phyloP scores from a whole-genome alignment of 352 stramenopile species.

The Plasmopara viticola region DNA sequence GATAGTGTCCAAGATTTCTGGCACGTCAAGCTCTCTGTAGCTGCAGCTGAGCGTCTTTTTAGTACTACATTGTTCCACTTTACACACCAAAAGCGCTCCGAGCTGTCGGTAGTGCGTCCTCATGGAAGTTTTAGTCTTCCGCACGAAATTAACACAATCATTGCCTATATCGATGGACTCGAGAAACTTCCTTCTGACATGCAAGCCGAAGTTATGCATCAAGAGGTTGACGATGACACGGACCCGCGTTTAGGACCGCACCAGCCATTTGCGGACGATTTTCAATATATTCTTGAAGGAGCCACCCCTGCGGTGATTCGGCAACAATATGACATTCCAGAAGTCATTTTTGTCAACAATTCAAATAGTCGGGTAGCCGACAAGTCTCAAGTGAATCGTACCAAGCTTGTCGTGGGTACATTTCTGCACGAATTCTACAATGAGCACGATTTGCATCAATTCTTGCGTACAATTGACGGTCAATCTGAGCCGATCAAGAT shows the following conservation, averaged over 20 bases:
- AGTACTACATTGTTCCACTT: slow-evolving; percentile 50
- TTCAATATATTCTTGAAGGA: slow-evolving; percentile 14
- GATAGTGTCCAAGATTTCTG: slow-evolving; percentile 40
- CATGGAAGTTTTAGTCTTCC: slow-evolving; percentile 34
- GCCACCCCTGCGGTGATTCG: slow-evolving; percentile 44
- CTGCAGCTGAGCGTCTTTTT: slow-evolving; percentile 45
- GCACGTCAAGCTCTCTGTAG: slow-evolving; percentile 33
- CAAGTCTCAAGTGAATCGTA: slow-evolving; percentile 15
- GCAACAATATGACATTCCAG: slow-evolving; percentile 53
- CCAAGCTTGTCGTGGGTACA: slow-evolving; percentile 56
- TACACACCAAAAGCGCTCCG: slow-evolving; percentile 16
- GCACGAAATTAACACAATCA: slow-evolving; percentile 23
- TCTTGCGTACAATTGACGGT: slow-evolving; percentile 24
- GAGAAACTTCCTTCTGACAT: slow-evolving; percentile 67
- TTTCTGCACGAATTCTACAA: slow-evolving; percentile 71
- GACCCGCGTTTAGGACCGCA: slow-evolving; percentile 35
- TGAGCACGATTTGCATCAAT: slow-evolving; percentile 44
- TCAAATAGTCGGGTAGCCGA: slow-evolving; percentile 5
- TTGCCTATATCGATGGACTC: slow-evolving; percentile 61
- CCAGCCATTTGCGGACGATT: slow-evolving; percentile 10
- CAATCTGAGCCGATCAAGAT: slow-evolving; percentile 8
- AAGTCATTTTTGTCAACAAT: slow-evolving; percentile 5
- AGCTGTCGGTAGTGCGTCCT: slow-evolving; percentile 41
- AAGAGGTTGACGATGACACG: slow-evolving; percentile 14
- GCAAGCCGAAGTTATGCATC: slow-evolving; percentile 44